phyloP scores from a whole-genome alignment of 2,329 filamentous ascomycete genomes.

The Neurospora crassa region DNA sequence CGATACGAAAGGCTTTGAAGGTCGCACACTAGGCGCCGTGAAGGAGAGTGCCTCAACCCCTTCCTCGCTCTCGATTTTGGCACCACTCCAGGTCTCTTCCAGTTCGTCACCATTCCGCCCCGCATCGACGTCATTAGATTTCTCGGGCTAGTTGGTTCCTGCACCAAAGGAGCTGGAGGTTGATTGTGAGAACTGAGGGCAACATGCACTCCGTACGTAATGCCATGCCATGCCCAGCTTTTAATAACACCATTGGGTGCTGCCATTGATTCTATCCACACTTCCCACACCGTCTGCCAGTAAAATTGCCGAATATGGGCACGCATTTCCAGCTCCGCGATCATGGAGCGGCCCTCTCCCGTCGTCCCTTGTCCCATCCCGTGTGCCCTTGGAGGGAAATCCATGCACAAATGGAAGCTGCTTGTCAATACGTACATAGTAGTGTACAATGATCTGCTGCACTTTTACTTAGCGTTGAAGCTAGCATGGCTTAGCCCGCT shows the following conservation, averaged over 20 bases:
- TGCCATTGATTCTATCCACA: neutral
- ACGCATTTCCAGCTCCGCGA: neutral
- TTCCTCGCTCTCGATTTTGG: neutral
- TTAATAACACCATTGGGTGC: neutral
- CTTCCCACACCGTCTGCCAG: neutral
- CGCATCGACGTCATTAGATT: neutral
- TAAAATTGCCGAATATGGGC: neutral
- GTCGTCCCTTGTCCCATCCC: neutral
- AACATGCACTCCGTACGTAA: neutral
- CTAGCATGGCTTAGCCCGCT: neutral
- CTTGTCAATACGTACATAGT: neutral
- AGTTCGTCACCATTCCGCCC: neutral
- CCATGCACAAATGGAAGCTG: neutral
- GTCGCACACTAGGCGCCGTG: neutral
- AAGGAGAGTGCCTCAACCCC: neutral
- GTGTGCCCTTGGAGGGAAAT: neutral
- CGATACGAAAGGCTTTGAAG: neutral
- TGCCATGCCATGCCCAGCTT: neutral
- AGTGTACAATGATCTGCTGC: neutral
- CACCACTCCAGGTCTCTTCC: neutral
- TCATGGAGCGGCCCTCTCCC: neutral
- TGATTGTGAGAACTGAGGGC: neutral
- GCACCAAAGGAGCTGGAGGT: neutral
- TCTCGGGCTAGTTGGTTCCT: neutral
- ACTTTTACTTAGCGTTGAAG: neutral